Evolutionary conservation across 2,329 filamentous ascomycete genomes (phyloP).

Genomic region (Penicillium sp.): DNA sequence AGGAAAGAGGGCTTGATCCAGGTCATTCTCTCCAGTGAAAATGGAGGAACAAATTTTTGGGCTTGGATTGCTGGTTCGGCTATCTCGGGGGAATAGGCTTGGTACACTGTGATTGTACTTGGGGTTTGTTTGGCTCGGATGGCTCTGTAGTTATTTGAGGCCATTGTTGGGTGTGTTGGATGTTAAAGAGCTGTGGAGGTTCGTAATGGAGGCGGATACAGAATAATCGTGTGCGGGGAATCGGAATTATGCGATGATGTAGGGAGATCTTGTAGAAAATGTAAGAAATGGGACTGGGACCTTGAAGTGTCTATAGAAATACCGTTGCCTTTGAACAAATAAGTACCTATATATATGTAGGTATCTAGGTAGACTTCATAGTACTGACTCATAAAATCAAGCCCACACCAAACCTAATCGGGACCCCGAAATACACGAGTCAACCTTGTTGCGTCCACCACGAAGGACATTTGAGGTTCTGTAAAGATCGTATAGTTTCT

Average conservation of each 20-base stretch:
- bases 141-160: constrained; percentile 41
- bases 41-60: constrained; percentile 54
- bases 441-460: too few relatives aligned
- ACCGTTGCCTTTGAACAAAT: neutral
- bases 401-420: neutral
- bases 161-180: neutral
- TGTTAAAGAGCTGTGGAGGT: too few relatives aligned
- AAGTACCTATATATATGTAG: too few relatives aligned
- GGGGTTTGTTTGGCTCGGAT: constrained; percentile 54
- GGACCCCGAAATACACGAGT: neutral
- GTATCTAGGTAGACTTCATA: too few relatives aligned
- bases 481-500: too few relatives aligned
- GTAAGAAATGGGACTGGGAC: too few relatives aligned
- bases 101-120: constrained; percentile 59
- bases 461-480: too few relatives aligned
- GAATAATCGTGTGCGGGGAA: too few relatives aligned
- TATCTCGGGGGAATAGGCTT: constrained; percentile 57
- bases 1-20: constrained; percentile 64
- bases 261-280: neutral
- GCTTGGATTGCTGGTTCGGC: constrained; percentile 51
- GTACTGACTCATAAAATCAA: neutral
- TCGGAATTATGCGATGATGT: too few relatives aligned
- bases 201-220: too few relatives aligned
- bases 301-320: neutral
- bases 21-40: constrained; percentile 58